Evolutionary conservation across 805 yeast genomes (phyloP).

Genomic region (Cyberlindnera petersonii): DNA sequence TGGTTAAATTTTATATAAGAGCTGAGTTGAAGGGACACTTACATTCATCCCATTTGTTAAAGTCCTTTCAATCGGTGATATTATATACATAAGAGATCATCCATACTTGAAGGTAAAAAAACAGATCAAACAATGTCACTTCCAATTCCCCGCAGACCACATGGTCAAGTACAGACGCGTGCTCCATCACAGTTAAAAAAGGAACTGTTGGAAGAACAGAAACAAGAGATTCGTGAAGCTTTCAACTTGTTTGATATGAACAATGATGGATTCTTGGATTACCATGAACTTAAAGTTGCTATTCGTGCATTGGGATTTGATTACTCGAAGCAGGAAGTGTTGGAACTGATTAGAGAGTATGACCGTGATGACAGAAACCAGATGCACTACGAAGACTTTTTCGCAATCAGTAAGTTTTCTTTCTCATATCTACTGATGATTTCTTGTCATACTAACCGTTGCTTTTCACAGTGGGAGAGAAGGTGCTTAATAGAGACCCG

Average conservation of each 20-base stretch:
- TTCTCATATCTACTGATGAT: background rate
- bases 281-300: slow-evolving; percentile 87
- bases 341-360: slow-evolving; percentile 73
- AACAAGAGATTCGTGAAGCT: slow-evolving; percentile 89
- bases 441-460: slow-evolving; percentile 9
- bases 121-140: too few relatives aligned
- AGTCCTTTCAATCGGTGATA: too few relatives aligned
- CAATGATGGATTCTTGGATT: slow-evolving; percentile 83
- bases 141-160: slow-evolving; percentile 16
- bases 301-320: slow-evolving; percentile 92
- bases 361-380: slow-evolving; percentile 70
- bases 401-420: slow-evolving; percentile 50
- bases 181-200: slow-evolving; percentile 42
- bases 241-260: slow-evolving; percentile 90
- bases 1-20: too few relatives aligned
- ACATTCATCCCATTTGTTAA: too few relatives aligned
- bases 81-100: too few relatives aligned
- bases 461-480: slow-evolving; percentile 69
- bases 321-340: slow-evolving; percentile 67
- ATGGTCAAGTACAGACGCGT: slow-evolving; percentile 15
- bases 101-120: too few relatives aligned
- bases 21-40: too few relatives aligned
- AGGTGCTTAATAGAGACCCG: slow-evolving; percentile 86
- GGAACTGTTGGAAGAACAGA: slow-evolving; percentile 80
- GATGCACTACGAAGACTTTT: slow-evolving; percentile 79